phyloP scores from a whole-genome alignment of 495 filamentous ascomycete genomes.

The Podospora sp. region DNA sequence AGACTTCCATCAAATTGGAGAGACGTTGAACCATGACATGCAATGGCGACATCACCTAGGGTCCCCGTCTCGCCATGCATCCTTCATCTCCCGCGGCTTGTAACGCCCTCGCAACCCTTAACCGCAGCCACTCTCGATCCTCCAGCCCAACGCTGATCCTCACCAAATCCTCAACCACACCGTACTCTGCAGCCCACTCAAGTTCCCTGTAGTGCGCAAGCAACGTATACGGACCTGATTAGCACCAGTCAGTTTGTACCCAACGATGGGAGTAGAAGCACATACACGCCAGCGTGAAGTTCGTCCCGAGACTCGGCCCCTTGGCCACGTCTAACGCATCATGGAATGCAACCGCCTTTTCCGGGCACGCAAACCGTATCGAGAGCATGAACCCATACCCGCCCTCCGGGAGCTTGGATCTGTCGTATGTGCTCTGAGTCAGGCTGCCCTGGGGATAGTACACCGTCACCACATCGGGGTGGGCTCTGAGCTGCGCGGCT shows the following conservation, averaged over 20 bases:
- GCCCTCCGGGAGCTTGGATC: neutral
- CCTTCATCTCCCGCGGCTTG: neutral
- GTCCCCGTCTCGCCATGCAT: too few relatives aligned
- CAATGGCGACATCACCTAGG: too few relatives aligned
- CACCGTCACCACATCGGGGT: slow-evolving; percentile 20
- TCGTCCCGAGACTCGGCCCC: slow-evolving; percentile 36
- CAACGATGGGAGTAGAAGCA: neutral
- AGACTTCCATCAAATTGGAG: too few relatives aligned
- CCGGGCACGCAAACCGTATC: slow-evolving; percentile 18
- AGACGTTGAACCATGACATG: too few relatives aligned
- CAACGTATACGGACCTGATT: slow-evolving; percentile 26
- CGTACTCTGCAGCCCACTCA: slow-evolving; percentile 30
- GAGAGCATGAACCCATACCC: slow-evolving; percentile 34
- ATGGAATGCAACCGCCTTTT: slow-evolving; percentile 28
- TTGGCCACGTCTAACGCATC: slow-evolving; percentile 31
- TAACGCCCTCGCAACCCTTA: slow-evolving; percentile 23
- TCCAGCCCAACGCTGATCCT: slow-evolving; percentile 37
- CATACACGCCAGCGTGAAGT: slow-evolving; percentile 35
- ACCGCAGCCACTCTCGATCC: slow-evolving; percentile 26
- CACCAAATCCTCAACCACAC: slow-evolving; percentile 36
- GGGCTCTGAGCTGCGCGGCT: slow-evolving; percentile 3
- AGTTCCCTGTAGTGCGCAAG: slow-evolving; percentile 34
- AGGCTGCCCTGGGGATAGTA: slow-evolving; percentile 29
- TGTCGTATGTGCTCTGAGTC: slow-evolving; percentile 25
- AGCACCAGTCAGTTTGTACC: neutral